Percentiles rank a stretch among this genome's conserved stretches.
These are phyloP conservation scores for Saturnispora kantuleensis DNA, from an alignment of 805 yeast species.

Conservation along the genomic window DNA sequence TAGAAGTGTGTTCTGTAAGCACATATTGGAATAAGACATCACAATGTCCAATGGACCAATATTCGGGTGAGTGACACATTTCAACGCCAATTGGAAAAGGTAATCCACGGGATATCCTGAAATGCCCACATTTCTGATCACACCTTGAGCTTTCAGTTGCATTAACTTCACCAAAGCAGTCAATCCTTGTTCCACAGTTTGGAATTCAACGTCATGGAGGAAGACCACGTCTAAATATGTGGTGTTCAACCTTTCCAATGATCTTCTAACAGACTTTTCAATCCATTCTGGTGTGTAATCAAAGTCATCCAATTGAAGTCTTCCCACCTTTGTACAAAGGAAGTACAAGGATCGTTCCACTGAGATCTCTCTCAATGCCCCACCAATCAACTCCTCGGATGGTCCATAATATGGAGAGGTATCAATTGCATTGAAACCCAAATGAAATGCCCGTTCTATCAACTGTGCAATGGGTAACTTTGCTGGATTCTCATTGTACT, in stretches of 20 bases:
- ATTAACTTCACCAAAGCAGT: slow-evolving; percentile 57
- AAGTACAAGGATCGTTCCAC: slow-evolving; percentile 53
- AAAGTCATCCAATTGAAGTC: slow-evolving; percentile 57
- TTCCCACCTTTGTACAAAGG: slow-evolving; percentile 81
- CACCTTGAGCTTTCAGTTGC: slow-evolving; percentile 52
- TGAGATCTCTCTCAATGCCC: slow-evolving; percentile 38
- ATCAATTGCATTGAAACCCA: slow-evolving; percentile 72
- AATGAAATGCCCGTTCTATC: slow-evolving; percentile 46
- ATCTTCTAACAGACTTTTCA: slow-evolving; percentile 52
- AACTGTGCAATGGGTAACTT: slow-evolving; percentile 48
- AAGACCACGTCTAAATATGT: slow-evolving; percentile 70
- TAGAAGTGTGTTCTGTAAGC: slow-evolving; percentile 62
- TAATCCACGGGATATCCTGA: slow-evolving; percentile 82
- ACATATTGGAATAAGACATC: slow-evolving; percentile 71
- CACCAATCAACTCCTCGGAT: slow-evolving; percentile 67
- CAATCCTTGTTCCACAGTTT: slow-evolving; percentile 39
- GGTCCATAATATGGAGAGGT: slow-evolving; percentile 94
- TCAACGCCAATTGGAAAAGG: slow-evolving; percentile 42
- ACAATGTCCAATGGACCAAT: slow-evolving; percentile 66
- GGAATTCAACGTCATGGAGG: slow-evolving; percentile 86
- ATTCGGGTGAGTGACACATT: slow-evolving; percentile 26
- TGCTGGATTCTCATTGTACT: slow-evolving; percentile 64
- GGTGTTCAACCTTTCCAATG: slow-evolving; percentile 57
- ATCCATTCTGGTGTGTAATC: slow-evolving; percentile 62
- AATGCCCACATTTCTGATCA: slow-evolving; percentile 58